Base-by-base conservation (phyloP, 306 rosid genomes). In the Arachis hypogaea region DNA sequence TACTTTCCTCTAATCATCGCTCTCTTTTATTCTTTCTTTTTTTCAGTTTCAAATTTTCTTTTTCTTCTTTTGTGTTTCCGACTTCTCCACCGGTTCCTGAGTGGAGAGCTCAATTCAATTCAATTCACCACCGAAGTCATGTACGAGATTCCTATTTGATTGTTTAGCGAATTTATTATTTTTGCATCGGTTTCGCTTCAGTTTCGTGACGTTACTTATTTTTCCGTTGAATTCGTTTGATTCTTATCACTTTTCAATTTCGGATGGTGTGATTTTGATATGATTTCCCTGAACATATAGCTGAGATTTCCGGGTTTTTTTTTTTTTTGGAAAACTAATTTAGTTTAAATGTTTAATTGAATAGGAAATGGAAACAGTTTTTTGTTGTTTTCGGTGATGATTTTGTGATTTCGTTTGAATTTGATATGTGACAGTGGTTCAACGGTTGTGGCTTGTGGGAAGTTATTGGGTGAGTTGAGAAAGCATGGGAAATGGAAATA, bases 401-500 rank as follows among this genome's bases (percentile, higher is more conserved):
- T 57, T 44, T 45, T 58, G 38, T 33, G 38, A 33, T 33, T 33
- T 33, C 57, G 57, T 77, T 54, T 36, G 29, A 66, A 59, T 78
- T 64, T 41, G 6, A 29, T 18, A 68, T 38, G 62, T 59, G 73
- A 67, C 71, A 73, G 80, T 68, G 82, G 68, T 57, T 71, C 68
- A 46, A 18, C 68, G 72, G 67, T 63, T 50, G 63, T 70, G 78
- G 66, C 81, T 52, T n/a, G 14, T 78, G 82, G 65, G 71, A 91
- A 92, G 78, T 71, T 76, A 84, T 74, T 74, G 80, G 73, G 68
- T 70, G 69, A 56, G 49, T 83, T 74, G 78, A 84, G 75, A 63
- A 80, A 72, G 68, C 46, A 95, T 90, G 93, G 85, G 74, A 87
- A 86, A 77, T 44, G 83, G 84, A 78, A 82, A 14, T 58, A 71